phyloP scores from a whole-genome alignment of 2,329 filamentous ascomycete genomes.

The Alternaria infectoria region DNA sequence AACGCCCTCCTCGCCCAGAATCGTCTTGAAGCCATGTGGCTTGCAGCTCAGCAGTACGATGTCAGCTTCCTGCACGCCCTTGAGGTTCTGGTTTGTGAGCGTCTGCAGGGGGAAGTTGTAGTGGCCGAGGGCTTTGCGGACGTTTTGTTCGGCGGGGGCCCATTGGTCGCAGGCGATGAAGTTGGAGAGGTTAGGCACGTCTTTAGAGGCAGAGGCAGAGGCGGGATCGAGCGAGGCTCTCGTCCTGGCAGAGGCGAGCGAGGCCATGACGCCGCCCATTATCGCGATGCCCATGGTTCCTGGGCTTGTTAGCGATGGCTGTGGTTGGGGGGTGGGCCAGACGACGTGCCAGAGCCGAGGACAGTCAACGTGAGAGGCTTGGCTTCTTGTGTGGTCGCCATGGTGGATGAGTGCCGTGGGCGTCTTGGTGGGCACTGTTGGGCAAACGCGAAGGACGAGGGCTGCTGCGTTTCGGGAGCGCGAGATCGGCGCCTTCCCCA shows the following conservation, averaged over 20 bases:
- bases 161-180: conserved; percentile 84
- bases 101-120: conserved; percentile 69
- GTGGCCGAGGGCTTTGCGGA: conserved; percentile 69
- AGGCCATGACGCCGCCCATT: conserved; percentile 77
- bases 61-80: conserved; percentile 70
- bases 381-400: conserved; percentile 40
- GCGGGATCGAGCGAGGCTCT: conserved; percentile 48
- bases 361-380: conserved; percentile 73
- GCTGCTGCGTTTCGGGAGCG: conserved; percentile 13
- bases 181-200: conserved; percentile 62
- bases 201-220: conserved; percentile 46
- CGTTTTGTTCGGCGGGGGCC: conserved; percentile 70
- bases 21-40: conserved; percentile 72
- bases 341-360: conserved; percentile 75
- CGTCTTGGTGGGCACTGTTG: conserved; percentile 8
- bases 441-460: conserved; percentile 5
- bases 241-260: conserved; percentile 59
- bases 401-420: conserved; percentile 17
- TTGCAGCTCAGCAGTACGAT: conserved; percentile 82
- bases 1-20: conserved; percentile 73
- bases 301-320: conserved; percentile 42
- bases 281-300: conserved; percentile 88
- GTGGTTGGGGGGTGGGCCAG: not conserved
- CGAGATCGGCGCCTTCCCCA: conserved; percentile 21
- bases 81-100: conserved; percentile 73